Base-by-base conservation (phyloP, 2,329 filamentous ascomycete genomes). In the Arthroderma sp. region DNA sequence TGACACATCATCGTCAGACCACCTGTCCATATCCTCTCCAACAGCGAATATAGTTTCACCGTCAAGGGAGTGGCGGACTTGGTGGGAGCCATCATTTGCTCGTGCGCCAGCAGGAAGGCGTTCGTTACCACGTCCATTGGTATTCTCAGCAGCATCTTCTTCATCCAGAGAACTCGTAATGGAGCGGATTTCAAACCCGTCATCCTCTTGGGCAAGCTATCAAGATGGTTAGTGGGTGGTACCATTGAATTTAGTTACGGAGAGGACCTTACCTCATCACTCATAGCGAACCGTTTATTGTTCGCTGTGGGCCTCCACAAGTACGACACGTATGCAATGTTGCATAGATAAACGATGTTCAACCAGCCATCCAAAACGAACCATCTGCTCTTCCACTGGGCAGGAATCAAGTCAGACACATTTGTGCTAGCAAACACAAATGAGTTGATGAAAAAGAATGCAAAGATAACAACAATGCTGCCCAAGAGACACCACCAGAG, bases 381-480 rank as follows among this genome's bases (percentile, higher is more conserved):
- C 93, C 93, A 98, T 60, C 93, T 79, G 3, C 88, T 91, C 75
- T 96, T 91, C 93, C 93, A 98, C 73, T 98, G 91, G 65, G 88
- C 88, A 1, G 93, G 93, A 3, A 95, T 89, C 70, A 95, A 98
- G 70, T 95, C 87, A 0, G 88, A 88, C 62, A 91, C 86, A 52
- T 81, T 82, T 52, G 84, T 83, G 11, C 90, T 91, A 53, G 91
- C 91, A 70, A 98, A 95, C 0, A 88, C 89, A 73, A 96, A 90
- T 64, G 88, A 94, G 77, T 96, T 97, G 77, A 97, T 85, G 77
- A 98, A 97, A 79, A 98, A 96, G 77, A 98, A 98, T 58, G 80
- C 90, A 66, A 98, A 98, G 65, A 97, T 96, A 65, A 97, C 88
- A 53, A 97, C 76, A 68, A 98, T 95, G 70, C 87, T 95, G 62